phyloP scores from a whole-genome alignment of 345 rosid species.

The Brassica incana region DNA sequence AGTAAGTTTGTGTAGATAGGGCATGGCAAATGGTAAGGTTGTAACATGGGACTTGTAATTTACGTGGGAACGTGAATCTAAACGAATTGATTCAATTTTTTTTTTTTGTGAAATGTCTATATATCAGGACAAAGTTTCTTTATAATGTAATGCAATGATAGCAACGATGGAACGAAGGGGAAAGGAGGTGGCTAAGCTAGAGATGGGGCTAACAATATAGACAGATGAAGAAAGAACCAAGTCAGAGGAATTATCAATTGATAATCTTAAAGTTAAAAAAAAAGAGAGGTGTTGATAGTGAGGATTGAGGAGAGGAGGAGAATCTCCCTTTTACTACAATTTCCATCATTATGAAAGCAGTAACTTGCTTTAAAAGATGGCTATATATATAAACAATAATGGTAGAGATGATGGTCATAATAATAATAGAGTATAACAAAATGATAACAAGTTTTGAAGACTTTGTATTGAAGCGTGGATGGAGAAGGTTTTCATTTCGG shows the following conservation, averaged over 20 bases:
- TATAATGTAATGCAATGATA: conserved; percentile 37
- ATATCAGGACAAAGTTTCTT: conserved; percentile 29
- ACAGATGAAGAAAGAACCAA: conserved; percentile 10
- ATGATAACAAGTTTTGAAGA: conserved; percentile 40
- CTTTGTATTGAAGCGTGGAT: conserved; percentile 35
- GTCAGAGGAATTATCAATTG: conserved; percentile 40
- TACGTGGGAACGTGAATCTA: conserved; percentile 3
- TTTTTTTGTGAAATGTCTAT: conserved; percentile 1
- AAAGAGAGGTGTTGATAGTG: conserved; percentile 3
- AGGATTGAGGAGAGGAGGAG: background rate
- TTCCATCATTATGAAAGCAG: conserved; percentile 16
- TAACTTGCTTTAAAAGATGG: conserved; percentile 18
- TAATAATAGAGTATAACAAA: conserved; percentile 27
- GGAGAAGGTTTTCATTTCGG: conserved; percentile 35
- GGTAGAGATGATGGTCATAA: background rate
- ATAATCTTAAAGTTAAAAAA: conserved; percentile 27
- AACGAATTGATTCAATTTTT: background rate
- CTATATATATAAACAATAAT: background rate
- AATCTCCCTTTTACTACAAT: conserved; percentile 7
- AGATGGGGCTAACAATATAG: conserved; percentile 29
- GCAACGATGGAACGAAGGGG: conserved; percentile 15
- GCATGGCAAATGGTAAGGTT: conserved; percentile 3
- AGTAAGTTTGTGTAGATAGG: conserved; percentile 1
- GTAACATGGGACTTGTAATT: conserved; percentile 14
- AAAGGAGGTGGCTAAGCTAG: conserved; percentile 23